phyloP scores from a whole-genome alignment of 352 stramenopile genomes.

The Pythium aquatile region DNA sequence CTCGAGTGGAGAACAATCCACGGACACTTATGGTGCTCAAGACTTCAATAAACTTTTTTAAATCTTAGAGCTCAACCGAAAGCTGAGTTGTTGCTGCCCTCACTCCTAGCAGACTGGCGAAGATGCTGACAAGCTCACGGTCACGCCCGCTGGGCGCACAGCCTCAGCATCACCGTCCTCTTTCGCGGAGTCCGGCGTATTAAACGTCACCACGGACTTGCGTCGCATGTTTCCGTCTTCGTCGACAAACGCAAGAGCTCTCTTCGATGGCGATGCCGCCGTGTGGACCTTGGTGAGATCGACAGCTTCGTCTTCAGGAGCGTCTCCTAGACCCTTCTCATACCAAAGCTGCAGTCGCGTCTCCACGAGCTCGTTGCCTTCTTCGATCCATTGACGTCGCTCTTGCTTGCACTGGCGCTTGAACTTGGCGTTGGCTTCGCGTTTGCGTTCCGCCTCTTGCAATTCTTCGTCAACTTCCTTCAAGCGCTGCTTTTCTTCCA shows the following conservation, averaged over 20 bases:
- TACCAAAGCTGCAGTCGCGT: slow-evolving; percentile 35
- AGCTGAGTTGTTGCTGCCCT: no score
- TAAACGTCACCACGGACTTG: slow-evolving; percentile 6
- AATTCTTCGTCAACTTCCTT: slow-evolving; percentile 7
- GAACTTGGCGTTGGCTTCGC: slow-evolving; percentile 31
- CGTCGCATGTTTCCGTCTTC: slow-evolving; percentile 46
- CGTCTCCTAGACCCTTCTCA: slow-evolving; percentile 22
- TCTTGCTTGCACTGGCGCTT: slow-evolving; percentile 38
- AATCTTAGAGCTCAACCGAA: no score
- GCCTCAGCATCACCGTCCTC: neutral
- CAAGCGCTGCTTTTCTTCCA: slow-evolving; percentile 9
- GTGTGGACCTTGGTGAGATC: slow-evolving; percentile 39
- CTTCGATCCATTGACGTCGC: slow-evolving; percentile 30
- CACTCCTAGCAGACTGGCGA: no score
- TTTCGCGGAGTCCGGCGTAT: neutral
- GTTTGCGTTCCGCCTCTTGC: slow-evolving; percentile 18
- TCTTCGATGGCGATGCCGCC: slow-evolving; percentile 33
- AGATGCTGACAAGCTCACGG: neutral
- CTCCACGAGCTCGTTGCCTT: slow-evolving; percentile 33
- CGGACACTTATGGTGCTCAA: no score
- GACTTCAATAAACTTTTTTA: no score
- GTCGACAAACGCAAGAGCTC: slow-evolving; percentile 45
- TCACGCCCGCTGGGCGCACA: neutral
- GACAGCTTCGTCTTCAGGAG: slow-evolving; percentile 27
- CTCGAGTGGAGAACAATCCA: no score